These are phyloP conservation scores for Aspergillus phoenicis DNA, from an alignment of 2,329 filamentous ascomycete species.

Conservation along the genomic window DNA sequence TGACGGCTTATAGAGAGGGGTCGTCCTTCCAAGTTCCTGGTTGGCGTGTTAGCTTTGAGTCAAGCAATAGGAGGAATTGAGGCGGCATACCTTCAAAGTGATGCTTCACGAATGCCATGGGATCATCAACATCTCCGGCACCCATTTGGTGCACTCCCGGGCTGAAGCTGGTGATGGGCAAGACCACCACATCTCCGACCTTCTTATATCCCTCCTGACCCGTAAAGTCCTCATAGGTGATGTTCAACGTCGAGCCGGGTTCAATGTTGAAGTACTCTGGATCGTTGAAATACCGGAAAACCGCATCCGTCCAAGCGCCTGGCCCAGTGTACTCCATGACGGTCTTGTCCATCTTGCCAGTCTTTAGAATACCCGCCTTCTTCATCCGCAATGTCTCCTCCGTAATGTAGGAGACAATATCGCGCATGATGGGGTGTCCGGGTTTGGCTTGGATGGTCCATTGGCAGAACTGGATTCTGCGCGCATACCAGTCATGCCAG, in stretches of 20 bases:
- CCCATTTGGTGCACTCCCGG: constrained; percentile 94
- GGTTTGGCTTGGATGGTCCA: constrained; percentile 98
- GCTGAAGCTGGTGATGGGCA: constrained; percentile 97
- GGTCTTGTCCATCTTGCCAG: constrained; percentile 65
- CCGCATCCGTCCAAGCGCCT: constrained; percentile 86
- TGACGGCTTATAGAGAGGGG: constrained; percentile 30
- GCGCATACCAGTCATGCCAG: constrained; percentile 94
- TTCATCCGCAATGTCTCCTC: constrained; percentile 77
- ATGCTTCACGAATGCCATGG: constrained; percentile 97
- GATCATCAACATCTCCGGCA: constrained; percentile 81
- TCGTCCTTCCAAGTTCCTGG: constrained; percentile 44
- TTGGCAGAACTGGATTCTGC: constrained; percentile 96
- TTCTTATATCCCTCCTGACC: constrained; percentile 81
- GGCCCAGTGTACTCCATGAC: constrained; percentile 95
- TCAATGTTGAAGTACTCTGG: constrained; percentile 81
- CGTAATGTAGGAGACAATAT: constrained; percentile 84
- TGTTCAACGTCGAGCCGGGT: constrained; percentile 65
- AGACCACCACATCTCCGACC: constrained; percentile 87
- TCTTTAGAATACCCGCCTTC: constrained; percentile 64
- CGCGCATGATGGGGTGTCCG: constrained; percentile 86
- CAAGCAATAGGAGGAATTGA: background rate
- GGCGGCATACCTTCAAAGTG: constrained; percentile 76
- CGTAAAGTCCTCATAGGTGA: constrained; percentile 87
- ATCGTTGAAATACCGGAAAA: constrained; percentile 95
- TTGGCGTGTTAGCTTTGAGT: constrained; percentile 16